These are phyloP conservation scores for Jacaranda copaia DNA, from an alignment of 257 asterid genomes.

Conservation along the genomic window DNA sequence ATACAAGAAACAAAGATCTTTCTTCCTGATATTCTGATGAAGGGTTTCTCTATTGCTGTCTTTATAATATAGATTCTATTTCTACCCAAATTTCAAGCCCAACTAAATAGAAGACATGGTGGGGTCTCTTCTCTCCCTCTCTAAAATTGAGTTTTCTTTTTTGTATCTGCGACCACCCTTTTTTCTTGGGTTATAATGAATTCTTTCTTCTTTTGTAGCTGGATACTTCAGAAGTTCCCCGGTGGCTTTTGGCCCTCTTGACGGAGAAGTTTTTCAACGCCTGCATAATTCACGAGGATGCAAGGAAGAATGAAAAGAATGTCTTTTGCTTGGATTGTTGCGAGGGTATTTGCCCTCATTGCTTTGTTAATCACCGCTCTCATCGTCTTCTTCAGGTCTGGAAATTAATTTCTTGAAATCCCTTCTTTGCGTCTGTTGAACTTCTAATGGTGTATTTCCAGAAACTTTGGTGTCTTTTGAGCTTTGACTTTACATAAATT, in stretches of 20 bases:
- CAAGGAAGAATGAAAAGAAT: slow-evolving; percentile 75
- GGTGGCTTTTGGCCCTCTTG: slow-evolving; percentile 64
- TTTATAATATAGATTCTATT: slow-evolving; percentile 13
- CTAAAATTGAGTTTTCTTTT: background rate
- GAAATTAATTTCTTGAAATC: background rate
- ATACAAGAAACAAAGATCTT: slow-evolving; percentile 25
- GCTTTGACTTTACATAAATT: background rate
- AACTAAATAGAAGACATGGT: slow-evolving; percentile 43
- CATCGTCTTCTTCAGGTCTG: slow-evolving; percentile 80
- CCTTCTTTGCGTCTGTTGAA: background rate
- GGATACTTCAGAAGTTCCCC: slow-evolving; percentile 55
- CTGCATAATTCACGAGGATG: slow-evolving; percentile 70
- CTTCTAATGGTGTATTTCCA: background rate
- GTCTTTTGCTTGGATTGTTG: slow-evolving; percentile 79
- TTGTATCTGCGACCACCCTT: background rate
- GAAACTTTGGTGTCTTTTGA: too few species aligned
- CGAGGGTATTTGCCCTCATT: slow-evolving; percentile 71
- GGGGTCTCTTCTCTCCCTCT: slow-evolving; percentile 40
- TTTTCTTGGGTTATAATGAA: background rate
- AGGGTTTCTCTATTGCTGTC: background rate
- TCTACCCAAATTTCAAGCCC: slow-evolving; percentile 27
- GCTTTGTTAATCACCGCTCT: slow-evolving; percentile 56
- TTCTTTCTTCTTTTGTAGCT: slow-evolving; percentile 40
- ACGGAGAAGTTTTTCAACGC: slow-evolving; percentile 74
- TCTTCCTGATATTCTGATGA: slow-evolving; percentile 40